phyloP scores from a whole-genome alignment of 2,329 filamentous ascomycete genomes.

The Aureobasidium subglaciale region DNA sequence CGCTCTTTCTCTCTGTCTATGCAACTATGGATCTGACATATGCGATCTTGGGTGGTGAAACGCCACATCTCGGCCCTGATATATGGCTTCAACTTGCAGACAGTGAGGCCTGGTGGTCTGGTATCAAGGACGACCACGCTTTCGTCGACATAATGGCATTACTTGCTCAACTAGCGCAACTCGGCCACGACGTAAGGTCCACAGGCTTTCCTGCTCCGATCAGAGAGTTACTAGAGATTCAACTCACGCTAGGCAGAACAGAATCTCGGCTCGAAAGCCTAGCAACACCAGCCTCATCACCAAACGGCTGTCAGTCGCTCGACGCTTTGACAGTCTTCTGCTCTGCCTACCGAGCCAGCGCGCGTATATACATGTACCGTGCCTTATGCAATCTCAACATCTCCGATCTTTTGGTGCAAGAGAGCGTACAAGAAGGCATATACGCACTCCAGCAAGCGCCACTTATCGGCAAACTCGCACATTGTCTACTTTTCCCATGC shows the following conservation, averaged over 20 bases:
- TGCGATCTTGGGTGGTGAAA: background rate
- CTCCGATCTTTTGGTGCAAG: background rate
- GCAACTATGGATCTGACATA: conserved; percentile 2
- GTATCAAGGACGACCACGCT: background rate
- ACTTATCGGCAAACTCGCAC: background rate
- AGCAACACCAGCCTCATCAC: background rate
- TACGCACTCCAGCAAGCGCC: background rate
- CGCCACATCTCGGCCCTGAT: background rate
- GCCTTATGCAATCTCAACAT: background rate
- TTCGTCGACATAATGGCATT: conserved; percentile 4
- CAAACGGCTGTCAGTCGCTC: background rate
- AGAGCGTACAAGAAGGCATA: conserved; percentile 5
- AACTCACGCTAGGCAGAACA: background rate
- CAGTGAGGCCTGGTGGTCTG: background rate
- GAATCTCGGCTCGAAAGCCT: background rate
- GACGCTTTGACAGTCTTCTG: background rate
- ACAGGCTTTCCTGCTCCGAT: background rate
- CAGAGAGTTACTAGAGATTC: background rate
- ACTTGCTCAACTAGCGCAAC: background rate
- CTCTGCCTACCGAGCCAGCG: background rate
- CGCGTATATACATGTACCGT: conserved; percentile 3
- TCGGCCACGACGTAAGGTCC: background rate
- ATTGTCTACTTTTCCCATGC: background rate
- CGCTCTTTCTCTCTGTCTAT: background rate
- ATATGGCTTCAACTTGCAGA: background rate